These are phyloP conservation scores for Ballota nigra DNA, from an alignment of 257 asterid species.

Conservation along the genomic window DNA sequence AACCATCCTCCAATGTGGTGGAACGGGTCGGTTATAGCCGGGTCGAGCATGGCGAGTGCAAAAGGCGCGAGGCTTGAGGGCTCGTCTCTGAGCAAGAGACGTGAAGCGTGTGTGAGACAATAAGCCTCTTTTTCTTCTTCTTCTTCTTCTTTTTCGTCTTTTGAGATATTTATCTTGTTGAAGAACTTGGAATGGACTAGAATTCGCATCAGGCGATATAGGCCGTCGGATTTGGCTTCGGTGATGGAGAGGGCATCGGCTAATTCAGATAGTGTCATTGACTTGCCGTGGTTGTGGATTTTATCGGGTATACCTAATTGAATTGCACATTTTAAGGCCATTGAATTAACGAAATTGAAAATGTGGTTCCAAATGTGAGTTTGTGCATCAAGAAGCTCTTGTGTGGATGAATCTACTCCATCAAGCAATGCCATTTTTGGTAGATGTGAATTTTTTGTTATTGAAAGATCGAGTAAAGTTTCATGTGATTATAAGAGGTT, in stretches of 20 bases:
- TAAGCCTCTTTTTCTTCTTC: constrained; percentile 7
- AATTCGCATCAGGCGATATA: not conserved
- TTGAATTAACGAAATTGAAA: not conserved
- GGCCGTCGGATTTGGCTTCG: not conserved
- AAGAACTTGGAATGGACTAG: constrained; percentile 12
- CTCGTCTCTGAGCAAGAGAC: not conserved
- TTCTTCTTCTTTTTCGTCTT: not conserved
- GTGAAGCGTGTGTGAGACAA: not conserved
- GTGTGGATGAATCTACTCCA: not conserved
- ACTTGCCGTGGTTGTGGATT: constrained; percentile 19
- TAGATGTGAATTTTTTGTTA: not conserved
- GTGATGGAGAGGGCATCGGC: constrained; percentile 1
- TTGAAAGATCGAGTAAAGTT: too few relatives aligned
- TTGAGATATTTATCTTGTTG: not conserved
- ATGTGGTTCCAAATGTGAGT: not conserved
- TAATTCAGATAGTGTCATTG: not conserved
- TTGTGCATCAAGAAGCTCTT: not conserved
- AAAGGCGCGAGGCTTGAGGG: not conserved
- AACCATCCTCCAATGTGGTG: constrained; percentile 6
- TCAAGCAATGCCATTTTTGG: not conserved
- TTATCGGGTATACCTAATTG: constrained; percentile 17
- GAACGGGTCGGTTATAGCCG: not conserved
- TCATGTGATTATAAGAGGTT: not conserved
- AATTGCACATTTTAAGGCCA: constrained; percentile 21
- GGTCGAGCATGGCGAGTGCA: not conserved